Evolutionary conservation across 352 stramenopile species (phyloP).

Genomic region (Pythium utonaiense): DNA sequence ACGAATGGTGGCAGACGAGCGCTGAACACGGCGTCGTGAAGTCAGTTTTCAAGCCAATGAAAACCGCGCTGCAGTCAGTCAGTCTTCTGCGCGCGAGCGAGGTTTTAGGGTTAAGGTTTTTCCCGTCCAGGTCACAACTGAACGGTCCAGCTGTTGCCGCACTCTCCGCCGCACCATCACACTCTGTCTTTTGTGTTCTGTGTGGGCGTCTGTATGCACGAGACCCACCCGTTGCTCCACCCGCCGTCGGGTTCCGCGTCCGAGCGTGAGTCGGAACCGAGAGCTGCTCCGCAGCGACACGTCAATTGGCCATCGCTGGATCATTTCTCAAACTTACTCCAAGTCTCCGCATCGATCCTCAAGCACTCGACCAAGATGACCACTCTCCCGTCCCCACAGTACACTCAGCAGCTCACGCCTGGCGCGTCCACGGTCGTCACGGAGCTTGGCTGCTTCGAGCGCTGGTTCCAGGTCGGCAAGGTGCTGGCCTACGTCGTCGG

Average conservation of each 20-base stretch:
- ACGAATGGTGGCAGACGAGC: background rate
- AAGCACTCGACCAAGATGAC: background rate
- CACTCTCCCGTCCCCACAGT: conserved; percentile 21
- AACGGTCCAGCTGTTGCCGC: background rate
- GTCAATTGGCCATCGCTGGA: background rate
- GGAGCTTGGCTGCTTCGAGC: conserved; percentile 31
- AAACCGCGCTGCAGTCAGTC: background rate
- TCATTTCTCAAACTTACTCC: conserved; percentile 17
- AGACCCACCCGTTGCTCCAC: conserved; percentile 22
- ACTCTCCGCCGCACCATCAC: background rate
- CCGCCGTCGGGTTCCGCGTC: background rate
- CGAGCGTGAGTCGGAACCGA: no score
- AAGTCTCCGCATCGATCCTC: conserved; percentile 14
- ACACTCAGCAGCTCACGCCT: conserved; percentile 27
- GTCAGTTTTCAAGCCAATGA: background rate
- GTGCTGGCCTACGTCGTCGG: conserved; percentile 56
- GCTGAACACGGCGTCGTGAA: background rate
- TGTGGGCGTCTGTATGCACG: conserved; percentile 16
- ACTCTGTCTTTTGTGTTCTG: conserved; percentile 8
- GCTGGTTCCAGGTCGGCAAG: conserved; percentile 48
- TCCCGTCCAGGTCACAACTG: background rate
- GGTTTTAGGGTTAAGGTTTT: background rate
- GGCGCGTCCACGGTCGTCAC: conserved; percentile 16
- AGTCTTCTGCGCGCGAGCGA: background rate
- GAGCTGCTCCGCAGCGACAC: background rate